Percentiles rank a stretch among this genome's conserved stretches.
Conservation (phyloP, 1,284 basidiomycete genomes). For the Anthracocystis panici-leucophaei region DNA sequence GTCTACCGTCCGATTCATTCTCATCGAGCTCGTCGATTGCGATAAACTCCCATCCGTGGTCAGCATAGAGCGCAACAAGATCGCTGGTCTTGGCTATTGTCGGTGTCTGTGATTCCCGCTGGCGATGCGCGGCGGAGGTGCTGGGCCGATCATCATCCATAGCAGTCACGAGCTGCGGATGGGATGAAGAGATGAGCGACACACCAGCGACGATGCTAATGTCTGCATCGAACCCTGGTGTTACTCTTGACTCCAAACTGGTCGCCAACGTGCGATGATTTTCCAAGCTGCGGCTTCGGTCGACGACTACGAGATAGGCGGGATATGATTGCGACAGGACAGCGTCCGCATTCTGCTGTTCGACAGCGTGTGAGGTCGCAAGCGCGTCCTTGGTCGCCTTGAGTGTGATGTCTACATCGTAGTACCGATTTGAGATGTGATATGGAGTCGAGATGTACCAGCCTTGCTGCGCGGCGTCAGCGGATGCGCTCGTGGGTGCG, state of each 20-base stretch:
- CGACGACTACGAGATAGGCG: slow-evolving; percentile 44
- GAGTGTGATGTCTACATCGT: slow-evolving; percentile 53
- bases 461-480: neutral
- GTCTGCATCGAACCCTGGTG: slow-evolving; percentile 31
- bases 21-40: slow-evolving; percentile 41
- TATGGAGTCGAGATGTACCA: slow-evolving; percentile 39
- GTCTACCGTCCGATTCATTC: neutral
- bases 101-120: neutral
- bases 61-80: slow-evolving; percentile 53
- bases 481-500: slow-evolving; percentile 3
- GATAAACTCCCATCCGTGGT: slow-evolving; percentile 62
- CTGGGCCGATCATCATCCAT: slow-evolving; percentile 16
- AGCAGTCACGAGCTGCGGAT: slow-evolving; percentile 17
- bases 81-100: slow-evolving; percentile 31
- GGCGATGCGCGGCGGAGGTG: neutral
- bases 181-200: slow-evolving; percentile 12
- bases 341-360: neutral
- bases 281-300: slow-evolving; percentile 28
- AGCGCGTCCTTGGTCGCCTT: slow-evolving; percentile 29
- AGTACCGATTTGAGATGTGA: slow-evolving; percentile 61
- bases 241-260: slow-evolving; percentile 20
- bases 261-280: slow-evolving; percentile 22
- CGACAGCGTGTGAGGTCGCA: neutral
- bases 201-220: slow-evolving; percentile 46
- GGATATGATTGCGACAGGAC: slow-evolving; percentile 23